phyloP scores from a whole-genome alignment of 176 grass and related monocot genomes.

The Olyra latifolia region DNA sequence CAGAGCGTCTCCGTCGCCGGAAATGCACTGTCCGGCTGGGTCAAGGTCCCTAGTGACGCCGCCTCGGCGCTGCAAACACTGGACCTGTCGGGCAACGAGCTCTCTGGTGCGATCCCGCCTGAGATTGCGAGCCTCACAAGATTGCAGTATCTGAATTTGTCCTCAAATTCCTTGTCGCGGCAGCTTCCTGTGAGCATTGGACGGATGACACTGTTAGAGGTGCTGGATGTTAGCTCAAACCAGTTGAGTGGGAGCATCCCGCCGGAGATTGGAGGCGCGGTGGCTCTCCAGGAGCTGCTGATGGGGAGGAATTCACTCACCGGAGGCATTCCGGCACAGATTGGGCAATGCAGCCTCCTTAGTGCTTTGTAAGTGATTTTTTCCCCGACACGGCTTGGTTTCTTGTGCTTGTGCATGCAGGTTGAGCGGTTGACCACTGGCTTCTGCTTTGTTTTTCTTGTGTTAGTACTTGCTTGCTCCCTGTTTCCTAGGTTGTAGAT shows the following conservation, averaged over 20 bases:
- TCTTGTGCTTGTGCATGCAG: neutral
- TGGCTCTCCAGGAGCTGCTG: conserved; percentile 44
- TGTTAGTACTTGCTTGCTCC: conserved; percentile 12
- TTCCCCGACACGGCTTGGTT: neutral
- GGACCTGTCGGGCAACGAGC: conserved; percentile 66
- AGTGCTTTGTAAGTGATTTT: conserved; percentile 54
- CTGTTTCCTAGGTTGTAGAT: conserved; percentile 30
- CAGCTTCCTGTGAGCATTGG: conserved; percentile 55
- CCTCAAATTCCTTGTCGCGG: conserved; percentile 56
- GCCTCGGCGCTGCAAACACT: conserved; percentile 28
- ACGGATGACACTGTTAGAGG: conserved; percentile 46
- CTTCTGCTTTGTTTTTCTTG: conserved; percentile 25
- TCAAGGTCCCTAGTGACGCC: conserved; percentile 37
- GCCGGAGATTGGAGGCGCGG: conserved; percentile 41
- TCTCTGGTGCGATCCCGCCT: conserved; percentile 48
- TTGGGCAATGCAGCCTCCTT: conserved; percentile 58
- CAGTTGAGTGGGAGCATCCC: conserved; percentile 49
- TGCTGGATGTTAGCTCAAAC: conserved; percentile 66
- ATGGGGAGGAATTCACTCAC: conserved; percentile 60
- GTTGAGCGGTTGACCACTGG: conserved; percentile 14
- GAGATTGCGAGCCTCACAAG: conserved; percentile 35
- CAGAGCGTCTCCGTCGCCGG: conserved; percentile 50
- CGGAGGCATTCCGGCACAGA: conserved; percentile 65
- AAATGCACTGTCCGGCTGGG: conserved; percentile 56
- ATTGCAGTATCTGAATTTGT: conserved; percentile 60